Evolutionary conservation across 2,329 filamentous ascomycete genomes (phyloP).

Genomic region (Rhynchosporium graminicola): DNA sequence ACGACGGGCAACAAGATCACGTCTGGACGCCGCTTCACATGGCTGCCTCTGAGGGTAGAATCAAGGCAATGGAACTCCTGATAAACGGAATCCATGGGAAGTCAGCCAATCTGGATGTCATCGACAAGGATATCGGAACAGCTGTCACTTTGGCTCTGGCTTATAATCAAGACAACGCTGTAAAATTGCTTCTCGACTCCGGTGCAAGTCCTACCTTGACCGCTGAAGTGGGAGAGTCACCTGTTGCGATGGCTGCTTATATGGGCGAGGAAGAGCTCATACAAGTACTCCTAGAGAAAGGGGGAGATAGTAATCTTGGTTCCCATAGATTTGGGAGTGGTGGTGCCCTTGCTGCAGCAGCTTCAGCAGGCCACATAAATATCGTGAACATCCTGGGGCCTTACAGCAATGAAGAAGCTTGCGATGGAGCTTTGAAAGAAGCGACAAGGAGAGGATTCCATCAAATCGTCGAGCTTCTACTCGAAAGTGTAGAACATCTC

Average conservation of each 20-base stretch:
- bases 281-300: not conserved
- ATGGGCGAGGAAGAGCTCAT: not conserved
- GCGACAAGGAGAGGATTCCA: not conserved
- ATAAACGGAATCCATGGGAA: not conserved
- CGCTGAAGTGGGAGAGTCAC: not conserved
- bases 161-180: not conserved
- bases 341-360: not conserved
- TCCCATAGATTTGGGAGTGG: not conserved
- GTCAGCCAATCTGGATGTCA: not conserved
- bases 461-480: not conserved
- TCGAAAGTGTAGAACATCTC: not conserved
- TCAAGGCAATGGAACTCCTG: not conserved
- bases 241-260: not conserved
- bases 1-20: not conserved
- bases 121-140: not conserved
- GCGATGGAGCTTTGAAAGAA: not conserved
- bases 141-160: not conserved
- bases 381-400: not conserved
- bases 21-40: not conserved
- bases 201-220: not conserved
- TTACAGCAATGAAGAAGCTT: not conserved
- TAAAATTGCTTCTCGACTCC: not conserved
- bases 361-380: not conserved
- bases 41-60: not conserved
- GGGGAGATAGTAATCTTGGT: no score